phyloP scores from a whole-genome alignment of 179 eudicot genomes.

The Amaranthus tricolor region DNA sequence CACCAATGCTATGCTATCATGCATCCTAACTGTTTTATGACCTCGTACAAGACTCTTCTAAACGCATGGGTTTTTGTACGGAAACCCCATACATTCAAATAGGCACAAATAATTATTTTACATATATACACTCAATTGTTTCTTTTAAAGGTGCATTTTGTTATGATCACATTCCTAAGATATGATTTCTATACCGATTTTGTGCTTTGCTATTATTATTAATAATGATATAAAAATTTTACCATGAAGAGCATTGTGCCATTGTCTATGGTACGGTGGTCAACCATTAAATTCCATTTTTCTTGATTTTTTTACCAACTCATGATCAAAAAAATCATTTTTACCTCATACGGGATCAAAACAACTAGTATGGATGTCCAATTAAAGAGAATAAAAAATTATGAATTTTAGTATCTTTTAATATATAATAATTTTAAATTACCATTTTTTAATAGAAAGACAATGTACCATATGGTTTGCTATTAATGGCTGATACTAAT shows the following conservation, averaged over 20 bases:
- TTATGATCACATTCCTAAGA: neutral
- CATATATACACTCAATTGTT: slow-evolving; percentile 21
- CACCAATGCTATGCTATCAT: slow-evolving; percentile 16
- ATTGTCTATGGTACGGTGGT: neutral
- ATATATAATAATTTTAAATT: too few species aligned
- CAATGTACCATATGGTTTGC: too few species aligned
- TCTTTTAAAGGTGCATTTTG: slow-evolving; percentile 3
- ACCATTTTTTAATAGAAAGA: too few species aligned
- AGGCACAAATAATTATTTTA: neutral
- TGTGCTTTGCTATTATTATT: neutral
- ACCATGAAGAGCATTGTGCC: neutral
- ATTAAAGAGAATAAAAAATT: too few species aligned
- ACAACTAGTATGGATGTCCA: too few species aligned
- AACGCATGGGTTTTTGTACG: slow-evolving; percentile 11
- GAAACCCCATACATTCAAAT: slow-evolving; percentile 12
- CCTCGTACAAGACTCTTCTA: slow-evolving; percentile 9
- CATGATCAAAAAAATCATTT: too few species aligned
- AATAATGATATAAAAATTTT: too few species aligned
- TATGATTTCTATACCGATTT: neutral
- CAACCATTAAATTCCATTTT: neutral
- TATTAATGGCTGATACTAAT: too few species aligned
- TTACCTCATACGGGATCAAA: neutral
- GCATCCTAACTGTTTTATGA: neutral
- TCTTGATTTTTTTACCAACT: neutral
- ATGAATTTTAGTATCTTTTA: too few species aligned